Evolutionary conservation across 2,329 filamentous ascomycete species (phyloP), one percentile per base, ranked within the genome.

Genomic region (Acephala macrosclerotiorum): DNA sequence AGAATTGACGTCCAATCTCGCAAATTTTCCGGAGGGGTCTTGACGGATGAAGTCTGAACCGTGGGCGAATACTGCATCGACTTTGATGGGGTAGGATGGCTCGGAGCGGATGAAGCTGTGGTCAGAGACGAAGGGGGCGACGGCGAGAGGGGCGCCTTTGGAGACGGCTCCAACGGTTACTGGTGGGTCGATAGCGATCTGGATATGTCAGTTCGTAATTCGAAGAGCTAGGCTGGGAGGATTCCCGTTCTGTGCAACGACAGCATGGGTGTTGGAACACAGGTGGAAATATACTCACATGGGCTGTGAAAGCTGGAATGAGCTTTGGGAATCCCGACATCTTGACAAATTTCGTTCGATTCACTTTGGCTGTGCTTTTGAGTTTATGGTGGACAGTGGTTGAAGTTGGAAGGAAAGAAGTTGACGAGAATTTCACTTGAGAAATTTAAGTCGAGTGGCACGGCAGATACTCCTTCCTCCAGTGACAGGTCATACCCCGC

Each of bases 41-140:
- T 75, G 75, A 29, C 77, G 79, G 59, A 82, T 72, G 71, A 77
- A 80, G 70, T 82, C 80, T 57, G 76, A 75, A 25, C 79, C 80
- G 58, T 80, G 78, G 58, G 77, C 63, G 63, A 81, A 79, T 29
- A 72, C 73, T 38, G 79, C 79, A 60, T 79, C 73, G 55, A 82
- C 65, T 29, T 73, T 63, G 58, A 78, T 74, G 6, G 75, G 73
- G 68, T 80, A 81, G 61, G 63, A 53, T 3, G 76, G 73, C 51
- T 79, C 77, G 26, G 80, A 81, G 47, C 73, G 66, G 51, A 82
- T 71, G 63, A 70, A 76, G 57, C 77, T 76, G 14, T 73, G 67
- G 0, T 61, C 47, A 8, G 70, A 53, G 12, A 56, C 53, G 60
- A 74, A 71, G 20, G 71, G 77, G 55, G 75, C 79, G 60, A 79